These are phyloP conservation scores for Sparassis latifolia DNA, from an alignment of 1,284 basidiomycete species.

Conservation along the genomic window DNA sequence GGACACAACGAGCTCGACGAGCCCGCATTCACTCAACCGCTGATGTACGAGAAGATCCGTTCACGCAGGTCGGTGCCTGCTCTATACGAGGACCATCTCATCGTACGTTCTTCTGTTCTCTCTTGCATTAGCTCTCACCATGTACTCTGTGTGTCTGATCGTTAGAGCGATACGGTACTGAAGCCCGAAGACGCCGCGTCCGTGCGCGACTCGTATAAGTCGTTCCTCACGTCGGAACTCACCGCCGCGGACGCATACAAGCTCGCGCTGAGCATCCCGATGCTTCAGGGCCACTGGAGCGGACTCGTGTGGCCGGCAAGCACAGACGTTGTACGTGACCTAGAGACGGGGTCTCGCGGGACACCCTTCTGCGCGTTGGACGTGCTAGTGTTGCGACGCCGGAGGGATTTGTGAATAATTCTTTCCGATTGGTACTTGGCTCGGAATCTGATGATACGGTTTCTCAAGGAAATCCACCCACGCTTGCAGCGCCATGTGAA, in stretches of 20 bases:
- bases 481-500: conserved; percentile 77
- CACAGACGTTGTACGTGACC: conserved; percentile 42
- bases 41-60: conserved; percentile 85
- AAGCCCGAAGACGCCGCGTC: conserved; percentile 40
- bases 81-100: conserved; percentile 74
- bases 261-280: conserved; percentile 34
- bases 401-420: conserved; percentile 60
- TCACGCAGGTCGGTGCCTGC: conserved; percentile 72
- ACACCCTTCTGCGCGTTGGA: conserved; percentile 52
- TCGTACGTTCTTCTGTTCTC: conserved; percentile 36
- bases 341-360: conserved; percentile 58
- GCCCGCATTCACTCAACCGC: conserved; percentile 84
- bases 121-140: not conserved
- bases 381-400: conserved; percentile 68
- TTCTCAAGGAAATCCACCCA: conserved; percentile 64
- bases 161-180: conserved; percentile 53
- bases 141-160: not conserved
- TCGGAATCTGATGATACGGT: not conserved
- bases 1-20: conserved; percentile 91
- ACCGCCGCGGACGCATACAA: conserved; percentile 39
- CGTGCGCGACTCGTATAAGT: conserved; percentile 52
- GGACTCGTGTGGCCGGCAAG: conserved; percentile 69
- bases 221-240: conserved; percentile 56
- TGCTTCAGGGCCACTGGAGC: conserved; percentile 62
- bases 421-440: not conserved